Conservation (phyloP, 2,329 filamentous ascomycete genomes). For the Diaporthe sp. region DNA sequence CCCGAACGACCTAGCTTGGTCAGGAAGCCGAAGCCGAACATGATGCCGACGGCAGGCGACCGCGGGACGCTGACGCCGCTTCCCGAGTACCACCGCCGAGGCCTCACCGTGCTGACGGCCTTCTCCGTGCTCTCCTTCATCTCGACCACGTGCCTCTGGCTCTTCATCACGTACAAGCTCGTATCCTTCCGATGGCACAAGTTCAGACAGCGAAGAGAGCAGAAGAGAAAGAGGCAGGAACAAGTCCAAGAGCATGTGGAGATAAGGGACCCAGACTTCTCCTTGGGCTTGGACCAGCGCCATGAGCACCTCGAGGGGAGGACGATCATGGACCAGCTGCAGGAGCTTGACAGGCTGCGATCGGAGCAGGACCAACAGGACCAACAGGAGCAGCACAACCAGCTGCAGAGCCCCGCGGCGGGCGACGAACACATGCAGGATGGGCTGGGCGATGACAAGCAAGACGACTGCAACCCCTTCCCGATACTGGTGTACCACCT, state of each 20-base stretch:
- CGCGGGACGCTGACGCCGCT: conserved; percentile 5
- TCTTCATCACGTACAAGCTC: conserved; percentile 39
- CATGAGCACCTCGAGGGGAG: neutral
- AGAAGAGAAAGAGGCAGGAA: neutral
- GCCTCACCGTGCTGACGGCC: conserved; percentile 36
- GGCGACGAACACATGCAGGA: neutral
- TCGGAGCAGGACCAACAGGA: neutral
- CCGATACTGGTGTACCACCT: conserved; percentile 41
- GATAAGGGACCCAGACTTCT: neutral
- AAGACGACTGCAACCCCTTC: conserved; percentile 37
- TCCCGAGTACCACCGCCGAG: conserved; percentile 28
- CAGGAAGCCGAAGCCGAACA: neutral
- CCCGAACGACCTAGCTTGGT: neutral
- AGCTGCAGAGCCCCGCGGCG: neutral
- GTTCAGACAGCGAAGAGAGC: neutral
- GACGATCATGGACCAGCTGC: conserved; percentile 12
- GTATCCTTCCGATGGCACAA: neutral
- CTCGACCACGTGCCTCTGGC: conserved; percentile 35
- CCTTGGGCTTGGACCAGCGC: conserved; percentile 6
- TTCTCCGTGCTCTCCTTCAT: conserved; percentile 39
- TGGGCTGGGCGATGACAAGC: neutral
- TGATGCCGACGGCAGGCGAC: neutral
- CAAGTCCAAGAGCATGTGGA: neutral
- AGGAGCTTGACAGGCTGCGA: neutral
- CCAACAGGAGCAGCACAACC: neutral